Evolutionary conservation across 2,329 filamentous ascomycete genomes (phyloP).

Genomic region (Raffaelea deltoideospora): DNA sequence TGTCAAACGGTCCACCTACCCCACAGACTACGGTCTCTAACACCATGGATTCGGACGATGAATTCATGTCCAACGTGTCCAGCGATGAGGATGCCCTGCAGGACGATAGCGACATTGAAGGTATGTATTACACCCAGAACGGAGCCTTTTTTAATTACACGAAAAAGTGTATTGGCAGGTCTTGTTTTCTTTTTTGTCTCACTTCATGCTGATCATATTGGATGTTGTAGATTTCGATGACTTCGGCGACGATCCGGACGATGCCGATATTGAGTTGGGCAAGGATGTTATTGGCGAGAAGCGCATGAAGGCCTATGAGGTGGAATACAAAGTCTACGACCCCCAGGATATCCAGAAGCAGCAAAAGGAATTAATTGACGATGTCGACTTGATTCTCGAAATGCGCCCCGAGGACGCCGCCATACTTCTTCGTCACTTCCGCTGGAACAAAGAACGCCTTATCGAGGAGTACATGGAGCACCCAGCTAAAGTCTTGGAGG

Average conservation of each 20-base stretch:
- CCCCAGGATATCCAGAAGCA: slow-evolving; percentile 71
- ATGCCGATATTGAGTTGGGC: slow-evolving; percentile 34
- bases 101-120: slow-evolving; percentile 63
- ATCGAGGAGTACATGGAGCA: slow-evolving; percentile 96
- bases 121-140: no score
- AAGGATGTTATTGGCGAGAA: slow-evolving; percentile 52
- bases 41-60: slow-evolving; percentile 90
- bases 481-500: slow-evolving; percentile 63
- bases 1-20: slow-evolving; percentile 6
- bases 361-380: slow-evolving; percentile 72
- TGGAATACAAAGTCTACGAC: slow-evolving; percentile 68
- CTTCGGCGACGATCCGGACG: slow-evolving; percentile 37
- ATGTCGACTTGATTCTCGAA: slow-evolving; percentile 83
- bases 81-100: slow-evolving; percentile 63
- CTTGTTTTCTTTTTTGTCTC: background rate
- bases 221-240: slow-evolving; percentile 28
- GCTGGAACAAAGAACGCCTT: slow-evolving; percentile 92
- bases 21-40: slow-evolving; percentile 29
- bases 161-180: no score
- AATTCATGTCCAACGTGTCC: slow-evolving; percentile 73
- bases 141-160: no score
- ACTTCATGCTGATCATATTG: background rate
- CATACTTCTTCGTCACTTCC: slow-evolving; percentile 73
- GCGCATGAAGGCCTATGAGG: slow-evolving; percentile 62
- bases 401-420: slow-evolving; percentile 80